These are phyloP conservation scores for Acorus gramineus DNA, from an alignment of 106 monocot genomes.

Conservation along the genomic window DNA sequence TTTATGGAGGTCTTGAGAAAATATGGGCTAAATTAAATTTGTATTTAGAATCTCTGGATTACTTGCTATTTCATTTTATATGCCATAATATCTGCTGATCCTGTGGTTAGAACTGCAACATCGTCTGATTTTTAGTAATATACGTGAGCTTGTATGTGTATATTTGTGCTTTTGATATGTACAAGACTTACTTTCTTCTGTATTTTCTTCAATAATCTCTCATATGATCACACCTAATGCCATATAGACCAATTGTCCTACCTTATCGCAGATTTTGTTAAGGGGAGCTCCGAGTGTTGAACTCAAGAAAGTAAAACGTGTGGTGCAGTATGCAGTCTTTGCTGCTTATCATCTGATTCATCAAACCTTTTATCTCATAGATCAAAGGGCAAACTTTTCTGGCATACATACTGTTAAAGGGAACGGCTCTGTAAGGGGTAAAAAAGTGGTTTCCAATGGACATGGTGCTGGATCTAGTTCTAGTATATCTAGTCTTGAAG, in stretches of 20 bases:
- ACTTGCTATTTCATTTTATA: too few relatives aligned
- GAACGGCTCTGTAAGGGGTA: neutral
- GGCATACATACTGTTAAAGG: slow-evolving; percentile 10
- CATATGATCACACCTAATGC: neutral
- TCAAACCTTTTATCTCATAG: slow-evolving; percentile 82
- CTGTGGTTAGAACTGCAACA: too few relatives aligned
- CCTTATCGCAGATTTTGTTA: slow-evolving; percentile 65
- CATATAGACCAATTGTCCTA: neutral
- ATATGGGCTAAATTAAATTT: too few relatives aligned
- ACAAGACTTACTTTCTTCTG: neutral
- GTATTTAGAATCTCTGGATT: too few relatives aligned
- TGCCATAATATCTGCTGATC: too few relatives aligned
- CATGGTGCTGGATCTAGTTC: neutral
- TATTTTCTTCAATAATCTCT: neutral
- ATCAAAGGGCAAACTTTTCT: slow-evolving; percentile 68
- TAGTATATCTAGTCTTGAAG: slow-evolving; percentile 2
- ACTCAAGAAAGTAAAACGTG: slow-evolving; percentile 79
- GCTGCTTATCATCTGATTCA: slow-evolving; percentile 89
- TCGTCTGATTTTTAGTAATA: too few relatives aligned
- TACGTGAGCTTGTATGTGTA: neutral
- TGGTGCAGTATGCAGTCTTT: slow-evolving; percentile 75
- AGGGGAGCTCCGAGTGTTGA: slow-evolving; percentile 76
- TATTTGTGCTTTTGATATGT: neutral
- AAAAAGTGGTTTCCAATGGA: neutral
- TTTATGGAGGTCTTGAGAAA: too few relatives aligned